These are phyloP conservation scores for Suillus variegatus DNA, from an alignment of 768 basidiomycete genomes.

Conservation along the genomic window DNA sequence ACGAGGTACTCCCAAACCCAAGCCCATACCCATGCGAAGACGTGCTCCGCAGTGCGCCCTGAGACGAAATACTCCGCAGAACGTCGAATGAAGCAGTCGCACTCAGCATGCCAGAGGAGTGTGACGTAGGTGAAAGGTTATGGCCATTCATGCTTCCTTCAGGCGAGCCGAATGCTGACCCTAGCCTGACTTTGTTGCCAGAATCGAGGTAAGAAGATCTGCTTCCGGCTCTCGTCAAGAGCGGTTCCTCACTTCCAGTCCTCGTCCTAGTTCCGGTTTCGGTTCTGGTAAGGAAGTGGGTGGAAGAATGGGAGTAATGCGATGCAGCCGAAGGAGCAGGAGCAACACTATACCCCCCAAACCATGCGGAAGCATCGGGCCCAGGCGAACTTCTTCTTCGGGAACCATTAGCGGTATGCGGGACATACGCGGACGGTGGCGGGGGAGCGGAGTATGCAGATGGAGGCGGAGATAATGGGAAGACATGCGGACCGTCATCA, in stretches of 20 bases:
- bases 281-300: constrained; percentile 12
- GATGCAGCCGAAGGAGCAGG: constrained; percentile 30
- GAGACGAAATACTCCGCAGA: constrained; percentile 32
- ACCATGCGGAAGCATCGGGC: constrained; percentile 27
- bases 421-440: constrained; percentile 31
- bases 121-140: constrained; percentile 6
- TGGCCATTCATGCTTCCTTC: constrained; percentile 22
- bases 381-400: constrained; percentile 29
- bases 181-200: constrained; percentile 19
- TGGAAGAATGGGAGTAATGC: constrained; percentile 28
- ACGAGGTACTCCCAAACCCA: constrained; percentile 24
- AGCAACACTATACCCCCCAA: constrained; percentile 23
- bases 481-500: constrained; percentile 18
- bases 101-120: constrained; percentile 23
- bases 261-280: constrained; percentile 29
- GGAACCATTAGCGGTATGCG: not conserved
- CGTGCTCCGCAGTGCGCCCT: constrained; percentile 28
- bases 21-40: constrained; percentile 21
- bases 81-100: constrained; percentile 26
- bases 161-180: constrained; percentile 33
- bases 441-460: constrained; percentile 12
- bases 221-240: constrained; percentile 17
- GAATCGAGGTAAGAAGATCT: constrained; percentile 3
- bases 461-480: constrained; percentile 25
- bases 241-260: constrained; percentile 32